Conservation (phyloP, 2,329 filamentous ascomycete species). For the Diaporthe caulivora region DNA sequence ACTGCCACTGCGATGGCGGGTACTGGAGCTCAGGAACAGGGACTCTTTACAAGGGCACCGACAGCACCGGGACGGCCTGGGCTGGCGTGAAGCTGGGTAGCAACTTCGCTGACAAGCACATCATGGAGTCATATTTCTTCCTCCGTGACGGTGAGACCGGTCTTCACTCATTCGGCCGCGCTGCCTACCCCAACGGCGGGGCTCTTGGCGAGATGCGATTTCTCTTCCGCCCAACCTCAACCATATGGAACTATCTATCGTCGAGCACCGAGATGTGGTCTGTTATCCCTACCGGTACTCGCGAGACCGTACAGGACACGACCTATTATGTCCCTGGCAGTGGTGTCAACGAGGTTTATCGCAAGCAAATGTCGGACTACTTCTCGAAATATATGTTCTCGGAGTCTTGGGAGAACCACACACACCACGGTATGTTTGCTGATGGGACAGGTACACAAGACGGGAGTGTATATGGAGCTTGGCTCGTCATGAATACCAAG, state of each 20-base stretch:
- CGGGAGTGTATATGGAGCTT: conserved; percentile 69
- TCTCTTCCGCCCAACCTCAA: conserved; percentile 69
- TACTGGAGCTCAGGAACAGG: conserved; percentile 70
- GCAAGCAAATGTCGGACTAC: conserved; percentile 67
- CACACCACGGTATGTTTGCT: conserved; percentile 63
- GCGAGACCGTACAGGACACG: conserved; percentile 69
- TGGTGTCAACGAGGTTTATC: conserved; percentile 66
- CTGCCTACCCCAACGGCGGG: conserved; percentile 70
- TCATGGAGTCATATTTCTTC: conserved; percentile 75
- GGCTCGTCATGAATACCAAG: conserved; percentile 73
- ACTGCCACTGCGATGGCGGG: conserved; percentile 72
- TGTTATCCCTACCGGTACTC: conserved; percentile 60
- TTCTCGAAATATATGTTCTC: conserved; percentile 76
- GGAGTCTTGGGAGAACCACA: conserved; percentile 69
- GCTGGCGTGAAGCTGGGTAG: conserved; percentile 71
- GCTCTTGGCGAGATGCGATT: conserved; percentile 72
- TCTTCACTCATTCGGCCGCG: conserved; percentile 69
- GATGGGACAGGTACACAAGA: conserved; percentile 57
- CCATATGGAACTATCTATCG: conserved; percentile 71
- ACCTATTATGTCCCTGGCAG: conserved; percentile 70
- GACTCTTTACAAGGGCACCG: conserved; percentile 62
- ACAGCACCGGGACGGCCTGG: conserved; percentile 63
- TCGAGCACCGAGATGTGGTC: conserved; percentile 68
- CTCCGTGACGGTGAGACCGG: conserved; percentile 72
- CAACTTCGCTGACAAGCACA: conserved; percentile 68